Conservation (phyloP, 2,329 filamentous ascomycete species). For the Fusarium bactridioides region DNA sequence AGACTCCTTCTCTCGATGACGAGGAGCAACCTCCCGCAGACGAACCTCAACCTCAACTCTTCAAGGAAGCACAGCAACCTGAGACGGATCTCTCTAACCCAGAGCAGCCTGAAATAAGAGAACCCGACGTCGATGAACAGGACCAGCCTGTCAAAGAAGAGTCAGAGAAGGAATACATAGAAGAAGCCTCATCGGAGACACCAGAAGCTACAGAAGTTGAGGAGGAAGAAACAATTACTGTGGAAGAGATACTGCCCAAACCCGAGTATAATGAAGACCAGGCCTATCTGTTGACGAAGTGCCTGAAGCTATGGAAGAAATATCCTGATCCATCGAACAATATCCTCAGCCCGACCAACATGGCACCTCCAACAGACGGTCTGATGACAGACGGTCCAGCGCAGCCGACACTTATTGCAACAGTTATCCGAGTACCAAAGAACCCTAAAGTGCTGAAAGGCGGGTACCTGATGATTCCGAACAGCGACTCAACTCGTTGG, state of each 20-base stretch:
- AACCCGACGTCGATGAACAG: neutral
- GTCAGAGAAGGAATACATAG: neutral
- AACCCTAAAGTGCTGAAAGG: conserved; percentile 84
- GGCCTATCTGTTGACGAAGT: conserved; percentile 59
- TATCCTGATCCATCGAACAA: conserved; percentile 64
- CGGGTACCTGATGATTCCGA: conserved; percentile 86
- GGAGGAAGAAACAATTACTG: conserved; percentile 35
- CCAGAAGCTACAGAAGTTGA: conserved; percentile 19
- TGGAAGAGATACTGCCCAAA: conserved; percentile 37
- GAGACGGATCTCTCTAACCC: conserved; percentile 33
- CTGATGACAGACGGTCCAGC: conserved; percentile 55
- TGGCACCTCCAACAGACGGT: conserved; percentile 73
- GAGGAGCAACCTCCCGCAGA: conserved; percentile 30
- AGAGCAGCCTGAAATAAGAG: neutral
- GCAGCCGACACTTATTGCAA: conserved; percentile 74
- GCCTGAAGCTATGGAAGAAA: conserved; percentile 70
- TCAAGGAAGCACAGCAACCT: conserved; percentile 1
- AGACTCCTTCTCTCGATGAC: conserved; percentile 48
- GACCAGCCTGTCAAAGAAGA: neutral
- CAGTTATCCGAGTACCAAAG: conserved; percentile 79
- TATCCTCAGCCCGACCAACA: conserved; percentile 68
- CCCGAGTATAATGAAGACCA: conserved; percentile 58
- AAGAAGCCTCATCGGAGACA: conserved; percentile 22
- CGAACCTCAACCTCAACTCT: neutral
- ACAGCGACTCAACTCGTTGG: conserved; percentile 84